These are phyloP conservation scores for Multifurca ochricompacta DNA, from an alignment of 768 basidiomycete genomes.

Conservation along the genomic window DNA sequence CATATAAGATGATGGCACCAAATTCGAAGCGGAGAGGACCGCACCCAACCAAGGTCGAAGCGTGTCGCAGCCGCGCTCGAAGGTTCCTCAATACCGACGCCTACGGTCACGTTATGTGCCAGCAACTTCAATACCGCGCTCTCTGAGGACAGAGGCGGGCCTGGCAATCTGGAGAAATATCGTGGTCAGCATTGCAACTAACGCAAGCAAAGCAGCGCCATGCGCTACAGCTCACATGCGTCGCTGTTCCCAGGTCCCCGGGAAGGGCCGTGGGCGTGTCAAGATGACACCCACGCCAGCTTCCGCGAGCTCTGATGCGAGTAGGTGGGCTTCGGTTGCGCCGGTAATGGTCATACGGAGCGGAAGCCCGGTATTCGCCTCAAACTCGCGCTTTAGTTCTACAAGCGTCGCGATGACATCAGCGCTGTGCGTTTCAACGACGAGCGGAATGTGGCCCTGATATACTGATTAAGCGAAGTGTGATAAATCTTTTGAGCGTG, in stretches of 20 bases:
- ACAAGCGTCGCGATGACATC: conserved; percentile 79
- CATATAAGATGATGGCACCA: background rate
- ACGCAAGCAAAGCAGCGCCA: background rate
- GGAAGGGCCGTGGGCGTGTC: conserved; percentile 30
- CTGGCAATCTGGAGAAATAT: conserved; percentile 43
- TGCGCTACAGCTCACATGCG: conserved; percentile 23
- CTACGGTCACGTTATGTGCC: conserved; percentile 53
- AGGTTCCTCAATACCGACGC: conserved; percentile 37
- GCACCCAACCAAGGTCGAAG: conserved; percentile 33
- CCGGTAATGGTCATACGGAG: conserved; percentile 56
- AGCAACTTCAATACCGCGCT: conserved; percentile 47
- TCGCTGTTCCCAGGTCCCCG: conserved; percentile 30
- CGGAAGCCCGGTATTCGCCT: conserved; percentile 33
- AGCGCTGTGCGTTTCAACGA: conserved; percentile 66
- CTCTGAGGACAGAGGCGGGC: conserved; percentile 56
- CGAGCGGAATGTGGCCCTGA: conserved; percentile 65
- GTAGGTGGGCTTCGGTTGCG: conserved; percentile 56
- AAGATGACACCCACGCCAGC: conserved; percentile 32
- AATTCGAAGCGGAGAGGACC: background rate
- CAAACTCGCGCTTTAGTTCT: conserved; percentile 57
- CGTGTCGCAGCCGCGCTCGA: conserved; percentile 28
- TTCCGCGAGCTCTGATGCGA: conserved; percentile 54
- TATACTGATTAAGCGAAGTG: background rate
- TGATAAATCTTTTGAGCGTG: background rate
- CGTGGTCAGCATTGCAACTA: background rate